phyloP scores from a whole-genome alignment of 225 moss, liverwort and hornwort species.

The Pseudisothecium myosuroides region DNA sequence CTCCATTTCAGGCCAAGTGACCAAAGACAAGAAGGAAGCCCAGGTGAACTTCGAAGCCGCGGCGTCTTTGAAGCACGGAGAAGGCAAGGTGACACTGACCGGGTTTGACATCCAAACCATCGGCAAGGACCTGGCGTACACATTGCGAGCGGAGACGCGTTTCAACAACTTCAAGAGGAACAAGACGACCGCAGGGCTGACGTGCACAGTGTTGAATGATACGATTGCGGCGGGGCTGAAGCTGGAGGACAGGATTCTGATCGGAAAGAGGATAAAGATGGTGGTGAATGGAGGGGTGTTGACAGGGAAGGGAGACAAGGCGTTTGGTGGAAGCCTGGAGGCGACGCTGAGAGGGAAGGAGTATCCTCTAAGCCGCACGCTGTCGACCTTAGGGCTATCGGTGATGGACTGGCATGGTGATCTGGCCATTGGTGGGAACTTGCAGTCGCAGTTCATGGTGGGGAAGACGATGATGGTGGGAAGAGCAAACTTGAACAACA shows the following conservation, averaged over 20 bases:
- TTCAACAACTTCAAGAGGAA: conserved; percentile 43
- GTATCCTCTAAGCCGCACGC: conserved; percentile 29
- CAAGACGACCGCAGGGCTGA: conserved; percentile 41
- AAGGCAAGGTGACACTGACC: conserved; percentile 26
- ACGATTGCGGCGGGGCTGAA: conserved; percentile 37
- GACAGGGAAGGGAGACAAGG: conserved; percentile 46
- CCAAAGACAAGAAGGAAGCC: conserved; percentile 48
- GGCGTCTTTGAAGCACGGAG: conserved; percentile 42
- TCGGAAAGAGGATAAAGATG: conserved; percentile 43
- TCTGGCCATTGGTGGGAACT: conserved; percentile 42
- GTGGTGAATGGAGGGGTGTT: conserved; percentile 47
- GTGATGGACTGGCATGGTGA: conserved; percentile 59
- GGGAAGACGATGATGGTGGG: conserved; percentile 51
- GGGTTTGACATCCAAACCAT: conserved; percentile 47
- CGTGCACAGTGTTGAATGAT: conserved; percentile 35
- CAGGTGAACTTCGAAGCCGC: conserved; percentile 50
- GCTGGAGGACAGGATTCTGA: conserved; percentile 42
- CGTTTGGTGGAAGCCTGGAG: conserved; percentile 44
- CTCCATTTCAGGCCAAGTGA: conserved; percentile 36
- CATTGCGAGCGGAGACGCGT: conserved; percentile 30
- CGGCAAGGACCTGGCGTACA: conserved; percentile 45
- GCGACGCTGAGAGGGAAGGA: conserved; percentile 41
- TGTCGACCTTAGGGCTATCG: conserved; percentile 37
- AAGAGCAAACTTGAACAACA: conserved; percentile 43
- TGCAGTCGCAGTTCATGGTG: conserved; percentile 52